Conservation (phyloP, 2,329 filamentous ascomycete species). For the Hysterium pulicare region DNA sequence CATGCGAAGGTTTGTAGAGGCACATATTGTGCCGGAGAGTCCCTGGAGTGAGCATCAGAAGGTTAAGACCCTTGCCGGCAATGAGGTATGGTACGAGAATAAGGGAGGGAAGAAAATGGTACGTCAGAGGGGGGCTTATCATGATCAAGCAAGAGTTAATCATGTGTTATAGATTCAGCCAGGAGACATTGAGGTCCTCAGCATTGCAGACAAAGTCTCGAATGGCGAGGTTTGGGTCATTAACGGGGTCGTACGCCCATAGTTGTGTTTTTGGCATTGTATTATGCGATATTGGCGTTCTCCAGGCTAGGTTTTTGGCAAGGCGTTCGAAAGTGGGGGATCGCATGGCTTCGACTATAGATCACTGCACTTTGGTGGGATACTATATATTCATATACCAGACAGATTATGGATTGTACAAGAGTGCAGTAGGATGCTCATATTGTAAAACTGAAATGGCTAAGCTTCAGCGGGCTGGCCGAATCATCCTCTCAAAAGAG, state of each 20-base stretch:
- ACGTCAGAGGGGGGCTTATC: constrained; percentile 30
- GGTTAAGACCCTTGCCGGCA: constrained; percentile 64
- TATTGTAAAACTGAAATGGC: neutral
- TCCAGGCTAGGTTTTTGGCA: neutral
- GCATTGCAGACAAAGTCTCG: constrained; percentile 68
- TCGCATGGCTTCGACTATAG: too few species aligned
- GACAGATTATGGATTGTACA: too few species aligned
- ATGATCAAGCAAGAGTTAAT: constrained; percentile 13
- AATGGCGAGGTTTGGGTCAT: constrained; percentile 90
- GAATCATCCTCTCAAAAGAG: neutral
- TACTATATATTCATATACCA: too few species aligned
- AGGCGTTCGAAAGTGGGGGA: too few species aligned
- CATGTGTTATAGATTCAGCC: constrained; percentile 82
- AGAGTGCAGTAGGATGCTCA: neutral
- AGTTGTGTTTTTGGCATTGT: too few species aligned
- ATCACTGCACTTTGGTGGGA: too few species aligned
- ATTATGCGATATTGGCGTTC: too few species aligned
- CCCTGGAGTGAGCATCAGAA: constrained; percentile 72
- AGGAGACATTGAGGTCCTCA: constrained; percentile 71
- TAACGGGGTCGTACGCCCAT: constrained; percentile 52
- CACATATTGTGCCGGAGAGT: constrained; percentile 71
- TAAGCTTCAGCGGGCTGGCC: neutral
- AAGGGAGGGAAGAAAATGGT: constrained; percentile 66
- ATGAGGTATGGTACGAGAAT: constrained; percentile 78
- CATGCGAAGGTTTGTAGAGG: constrained; percentile 75